Conservation (phyloP, 1,284 basidiomycete genomes). For the Pisolithus thermaeus region DNA sequence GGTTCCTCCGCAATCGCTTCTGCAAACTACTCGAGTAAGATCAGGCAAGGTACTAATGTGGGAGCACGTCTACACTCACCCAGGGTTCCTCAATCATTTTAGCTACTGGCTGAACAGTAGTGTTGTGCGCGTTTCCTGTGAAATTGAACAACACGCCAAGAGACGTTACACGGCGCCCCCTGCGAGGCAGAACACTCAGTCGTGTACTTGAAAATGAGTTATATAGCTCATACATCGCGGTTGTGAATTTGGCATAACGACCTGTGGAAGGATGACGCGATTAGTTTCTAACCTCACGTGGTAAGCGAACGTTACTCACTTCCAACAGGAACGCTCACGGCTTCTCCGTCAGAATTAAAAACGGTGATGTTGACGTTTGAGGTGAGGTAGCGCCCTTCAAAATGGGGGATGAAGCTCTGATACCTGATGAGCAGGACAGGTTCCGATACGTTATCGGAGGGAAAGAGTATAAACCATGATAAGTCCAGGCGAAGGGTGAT, state of each 20-base stretch:
- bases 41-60: not conserved
- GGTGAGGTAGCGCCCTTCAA: conserved; percentile 73
- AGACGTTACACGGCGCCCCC: conserved; percentile 55
- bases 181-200: too few relatives aligned
- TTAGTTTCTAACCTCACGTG: not conserved
- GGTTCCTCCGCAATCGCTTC: conserved; percentile 77
- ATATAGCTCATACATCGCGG: conserved; percentile 45
- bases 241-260: conserved; percentile 71
- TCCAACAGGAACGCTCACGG: conserved; percentile 57
- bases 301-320: conserved; percentile 30
- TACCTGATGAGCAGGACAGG: conserved; percentile 41
- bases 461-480: not conserved
- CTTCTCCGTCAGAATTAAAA: conserved; percentile 42
- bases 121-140: conserved; percentile 56
- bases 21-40: conserved; percentile 44
- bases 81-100: conserved; percentile 73
- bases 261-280: conserved; percentile 26
- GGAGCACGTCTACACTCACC: conserved; percentile 33
- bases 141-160: conserved; percentile 80
- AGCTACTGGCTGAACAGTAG: conserved; percentile 66
- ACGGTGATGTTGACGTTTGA: conserved; percentile 84
- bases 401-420: conserved; percentile 67
- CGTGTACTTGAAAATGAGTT: too few relatives aligned
- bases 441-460: not conserved
- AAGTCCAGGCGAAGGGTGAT: not conserved